Base-by-base conservation (phyloP, 768 basidiomycete genomes). In the Plicaturopsis crispa region DNA sequence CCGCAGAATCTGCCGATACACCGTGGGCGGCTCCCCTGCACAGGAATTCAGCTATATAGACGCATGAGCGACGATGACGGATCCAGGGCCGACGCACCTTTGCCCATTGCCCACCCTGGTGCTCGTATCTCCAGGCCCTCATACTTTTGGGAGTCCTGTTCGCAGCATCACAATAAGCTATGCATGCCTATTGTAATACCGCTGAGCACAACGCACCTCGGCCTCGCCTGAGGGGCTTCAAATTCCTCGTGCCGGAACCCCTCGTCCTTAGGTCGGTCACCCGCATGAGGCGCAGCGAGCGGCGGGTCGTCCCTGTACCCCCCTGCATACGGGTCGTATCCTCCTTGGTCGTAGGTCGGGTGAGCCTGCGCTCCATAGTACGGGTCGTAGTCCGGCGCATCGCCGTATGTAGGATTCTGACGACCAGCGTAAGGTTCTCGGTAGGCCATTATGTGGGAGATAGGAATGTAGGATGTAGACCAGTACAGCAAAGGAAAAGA, bases 1-100 rank as follows among this genome's bases (percentile, higher is more conserved):
- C 78, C 85, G 56, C 73, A 81, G 57, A 89, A 81, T 46, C 87
- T 60, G 37, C 80, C 77, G 26, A 76, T 55, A 53, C 79, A 82
- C 14, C 75, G 55, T 20, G 62, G 69, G 41, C 80, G 62, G 38
- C 77, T 63, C 12, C 84, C 83, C 80, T 83, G 33, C 10, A 14
- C 4, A 24, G 13, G 32, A 31, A 33, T 4, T 28, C 4, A 36
- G 8, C 4, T 12, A 3, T 14, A 32, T 17, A n/a, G n/a, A n/a
- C n/a, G n/a, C n/a, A n/a, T n/a, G n/a, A n/a, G n/a, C n/a, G n/a
- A n/a, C n/a, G n/a, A n/a, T n/a, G n/a, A n/a, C n/a, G n/a, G n/a
- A n/a, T n/a, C n/a, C n/a, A 18, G 13, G 14, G 23, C 14, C 19
- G 24, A 47, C 55, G 24, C 38, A 80, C 81, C 65, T 69, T 78